Evolutionary conservation across 768 basidiomycete species (phyloP).

Genomic region (Suillus hirtellus): DNA sequence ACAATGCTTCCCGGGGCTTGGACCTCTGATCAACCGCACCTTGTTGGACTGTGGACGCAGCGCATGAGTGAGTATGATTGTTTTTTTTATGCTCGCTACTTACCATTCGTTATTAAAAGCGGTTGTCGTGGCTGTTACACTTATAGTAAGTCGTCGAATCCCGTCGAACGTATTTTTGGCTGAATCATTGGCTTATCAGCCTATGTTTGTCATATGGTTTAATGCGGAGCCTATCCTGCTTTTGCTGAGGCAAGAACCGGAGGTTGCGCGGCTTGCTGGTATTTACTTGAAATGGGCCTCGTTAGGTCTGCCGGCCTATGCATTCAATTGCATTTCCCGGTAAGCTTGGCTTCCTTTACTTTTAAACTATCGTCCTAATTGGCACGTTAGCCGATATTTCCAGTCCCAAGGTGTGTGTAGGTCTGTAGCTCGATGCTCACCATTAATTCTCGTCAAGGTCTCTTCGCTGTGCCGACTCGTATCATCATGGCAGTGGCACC

Average conservation of each 20-base stretch:
- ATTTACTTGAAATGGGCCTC: slow-evolving; percentile 73
- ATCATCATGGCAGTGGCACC: slow-evolving; percentile 81
- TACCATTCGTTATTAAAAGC: slow-evolving; percentile 32
- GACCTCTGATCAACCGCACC: slow-evolving; percentile 82
- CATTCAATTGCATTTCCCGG: slow-evolving; percentile 52
- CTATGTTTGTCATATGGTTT: slow-evolving; percentile 73
- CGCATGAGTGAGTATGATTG: slow-evolving; percentile 67
- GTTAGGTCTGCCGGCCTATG: slow-evolving; percentile 75
- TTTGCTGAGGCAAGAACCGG: slow-evolving; percentile 71
- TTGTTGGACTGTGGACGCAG: slow-evolving; percentile 90
- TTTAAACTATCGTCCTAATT: not conserved
- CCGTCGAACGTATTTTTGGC: not conserved
- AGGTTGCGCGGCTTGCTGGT: slow-evolving; percentile 74
- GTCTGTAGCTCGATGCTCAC: not conserved
- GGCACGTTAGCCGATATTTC: slow-evolving; percentile 39
- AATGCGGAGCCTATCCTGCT: slow-evolving; percentile 80
- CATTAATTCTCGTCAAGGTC: slow-evolving; percentile 39
- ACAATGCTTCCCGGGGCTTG: slow-evolving; percentile 93
- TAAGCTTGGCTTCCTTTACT: slow-evolving; percentile 18
- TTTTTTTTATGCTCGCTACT: not conserved
- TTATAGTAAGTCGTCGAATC: slow-evolving; percentile 53
- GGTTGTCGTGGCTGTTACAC: slow-evolving; percentile 53
- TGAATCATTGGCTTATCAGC: slow-evolving; percentile 26
- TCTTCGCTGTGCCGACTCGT: slow-evolving; percentile 80
- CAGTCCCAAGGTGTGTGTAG: slow-evolving; percentile 67